Evolutionary conservation across 2,329 filamentous ascomycete species (phyloP), one percentile per base, ranked within the genome.

Genomic region (Trichophyton equinum): DNA sequence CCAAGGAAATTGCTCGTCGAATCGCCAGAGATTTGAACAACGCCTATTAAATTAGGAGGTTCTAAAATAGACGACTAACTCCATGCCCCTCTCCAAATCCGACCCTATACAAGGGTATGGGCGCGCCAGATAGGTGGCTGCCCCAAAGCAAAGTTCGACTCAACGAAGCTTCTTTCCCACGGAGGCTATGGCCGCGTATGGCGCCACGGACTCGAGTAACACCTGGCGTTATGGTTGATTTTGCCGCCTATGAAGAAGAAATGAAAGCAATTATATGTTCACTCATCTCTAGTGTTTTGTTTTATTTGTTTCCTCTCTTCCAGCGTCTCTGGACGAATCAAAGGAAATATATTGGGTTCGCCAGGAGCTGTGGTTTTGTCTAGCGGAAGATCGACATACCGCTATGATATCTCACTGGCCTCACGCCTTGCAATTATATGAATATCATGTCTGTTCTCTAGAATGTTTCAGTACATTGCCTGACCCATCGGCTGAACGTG

Each of bases 351-450:
- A 53, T 33, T 25, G 27, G 22, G 49, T 13, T 53, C 49, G 49
- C 15, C 49, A 15, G 22, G 18, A 18, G 49, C 25, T 30, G 27
- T n/a, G 49, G 22, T 30, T 15, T 11, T 53, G 13, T 33, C 7
- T n/a, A 8, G 49, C 49, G 49, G 49, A 53, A 53, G 49, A 53
- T 53, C 49, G 27, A 53, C 49, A 33, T 53, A 13, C 49, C 49
- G 49, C 49, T 30, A 53, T 53, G 49, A 33, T 53, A 53, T 30
- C 49, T 33, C 15, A 33, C 49, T 53, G 49, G 49, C 49, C 49
- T 53, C 3, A 30, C 49, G 15, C 22, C 49, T 25, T 8, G 22
- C 18, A 18, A 18, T 25, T 25, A 25, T 47, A 30, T 53, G 9
- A 18, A 25, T 30, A 53, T 33, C 25, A 53, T 30, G 30, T 30